Evolutionary conservation across 441 rosid species (phyloP), one percentile per base, ranked within the genome.

Genomic region (Adansonia madagascariensis): DNA sequence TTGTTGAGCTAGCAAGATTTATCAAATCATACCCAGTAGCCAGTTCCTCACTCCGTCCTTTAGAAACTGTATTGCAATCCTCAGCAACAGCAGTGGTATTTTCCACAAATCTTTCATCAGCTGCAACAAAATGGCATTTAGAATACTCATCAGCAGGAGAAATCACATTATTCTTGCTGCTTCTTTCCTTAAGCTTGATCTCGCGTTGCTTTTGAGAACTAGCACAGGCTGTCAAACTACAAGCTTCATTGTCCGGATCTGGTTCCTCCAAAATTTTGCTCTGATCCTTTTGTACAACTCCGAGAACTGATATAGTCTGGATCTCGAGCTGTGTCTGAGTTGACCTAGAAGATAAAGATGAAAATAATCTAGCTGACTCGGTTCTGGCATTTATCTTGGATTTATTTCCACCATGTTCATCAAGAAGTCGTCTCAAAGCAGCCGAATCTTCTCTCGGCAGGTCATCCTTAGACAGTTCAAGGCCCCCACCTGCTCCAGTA

Each of bases 261-360:
- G 81, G 41, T 4, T 53, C 62, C 80, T 76, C 79, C 39, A 6
- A 74, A 80, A 67, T 73, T 80, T 55, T 83, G 80, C 63, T 59
- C 68, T 47, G 82, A 79, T 81, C 73, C 79, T 73, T 68, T 65
- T 67, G 80, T 82, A 74, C 85, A 80, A 63, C 85, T 78, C 83
- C 86, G 74, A 83, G 69, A 43, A 83, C 79, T 56, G 18, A 39
- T 10, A 35, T 39, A 17, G 35, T 55, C 62, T 66, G 82, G 52
- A 85, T 80, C 20, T 85, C 90, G 71, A 82, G 81, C 75, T 78
- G 81, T 73, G 73, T 62, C 57, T 68, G 81, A 69, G 84, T 64
- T 56, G 68, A 43, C 63, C 74, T 78, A 60, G 27, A 47, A 53
- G 79, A 57, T 9, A 18, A 60, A 81, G 70, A 71, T 20, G 73